phyloP scores from a whole-genome alignment of 2,329 filamentous ascomycete genomes.

The Phialemonium atrogriseum region DNA sequence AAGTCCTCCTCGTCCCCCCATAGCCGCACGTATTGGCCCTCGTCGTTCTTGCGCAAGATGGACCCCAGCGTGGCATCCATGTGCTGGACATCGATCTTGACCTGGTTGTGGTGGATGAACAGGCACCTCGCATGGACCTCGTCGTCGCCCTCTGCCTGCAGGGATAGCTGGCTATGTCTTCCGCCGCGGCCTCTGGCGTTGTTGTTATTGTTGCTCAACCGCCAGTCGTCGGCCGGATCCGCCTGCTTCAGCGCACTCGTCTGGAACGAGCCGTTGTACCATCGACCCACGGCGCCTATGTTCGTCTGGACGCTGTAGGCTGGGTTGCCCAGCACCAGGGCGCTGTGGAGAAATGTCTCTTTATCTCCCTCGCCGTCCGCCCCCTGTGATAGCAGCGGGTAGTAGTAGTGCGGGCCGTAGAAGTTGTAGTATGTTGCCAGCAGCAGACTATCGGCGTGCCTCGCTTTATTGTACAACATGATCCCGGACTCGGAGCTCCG shows the following conservation, averaged over 20 bases:
- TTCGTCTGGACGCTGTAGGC: slow-evolving; percentile 29
- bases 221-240: too few species aligned
- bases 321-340: slow-evolving; percentile 28
- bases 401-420: slow-evolving; percentile 43
- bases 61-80: slow-evolving; percentile 12
- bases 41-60: slow-evolving; percentile 12
- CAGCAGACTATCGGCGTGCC: slow-evolving; percentile 35
- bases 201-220: too few species aligned
- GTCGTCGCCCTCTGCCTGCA: slow-evolving; percentile 4
- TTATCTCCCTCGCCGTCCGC: slow-evolving; percentile 36
- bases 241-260: too few species aligned
- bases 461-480: slow-evolving; percentile 37
- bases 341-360: slow-evolving; percentile 38
- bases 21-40: slow-evolving; percentile 16
- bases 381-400: slow-evolving; percentile 35
- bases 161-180: too few species aligned
- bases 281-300: slow-evolving; percentile 22
- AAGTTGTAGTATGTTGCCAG: slow-evolving; percentile 47
- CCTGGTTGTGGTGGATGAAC: slow-evolving; percentile 28
- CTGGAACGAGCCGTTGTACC: slow-evolving; percentile 9
- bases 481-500: slow-evolving; percentile 39
- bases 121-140: slow-evolving; percentile 13
- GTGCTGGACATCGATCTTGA: slow-evolving; percentile 24
- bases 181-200: too few species aligned
- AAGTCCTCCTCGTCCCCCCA: slow-evolving; percentile 20